Conservation (phyloP, 768 basidiomycete species). For the Harrya chromipes region DNA sequence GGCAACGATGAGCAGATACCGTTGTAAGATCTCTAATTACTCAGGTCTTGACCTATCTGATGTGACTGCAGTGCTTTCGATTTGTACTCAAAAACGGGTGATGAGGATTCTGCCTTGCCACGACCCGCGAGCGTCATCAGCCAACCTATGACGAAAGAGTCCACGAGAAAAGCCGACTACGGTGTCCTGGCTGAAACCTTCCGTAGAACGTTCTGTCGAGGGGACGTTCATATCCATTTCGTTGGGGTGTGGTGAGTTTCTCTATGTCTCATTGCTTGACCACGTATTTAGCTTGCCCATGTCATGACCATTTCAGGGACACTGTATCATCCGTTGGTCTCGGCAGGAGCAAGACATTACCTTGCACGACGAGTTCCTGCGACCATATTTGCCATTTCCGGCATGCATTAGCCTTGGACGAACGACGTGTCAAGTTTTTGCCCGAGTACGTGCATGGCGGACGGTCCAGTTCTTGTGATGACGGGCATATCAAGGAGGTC, state of each 20-base stretch:
- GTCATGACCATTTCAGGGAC: constrained; percentile 32
- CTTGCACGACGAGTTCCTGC: constrained; percentile 28
- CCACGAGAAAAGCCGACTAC: constrained; percentile 14
- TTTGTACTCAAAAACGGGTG: constrained; percentile 31
- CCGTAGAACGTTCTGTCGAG: constrained; percentile 35
- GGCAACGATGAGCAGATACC: constrained; percentile 42
- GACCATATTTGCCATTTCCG: constrained; percentile 42
- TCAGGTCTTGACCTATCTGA: not conserved
- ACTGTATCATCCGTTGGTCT: constrained; percentile 47
- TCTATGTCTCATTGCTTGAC: not conserved
- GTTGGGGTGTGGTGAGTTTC: constrained; percentile 41
- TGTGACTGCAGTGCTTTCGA: constrained; percentile 35
- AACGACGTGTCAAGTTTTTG: constrained; percentile 45
- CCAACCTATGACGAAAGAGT: constrained; percentile 3
- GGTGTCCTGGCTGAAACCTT: constrained; percentile 28
- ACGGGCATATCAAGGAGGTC: constrained; percentile 37
- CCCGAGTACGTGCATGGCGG: constrained; percentile 41
- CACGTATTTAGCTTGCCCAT: not conserved
- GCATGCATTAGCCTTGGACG: constrained; percentile 47
- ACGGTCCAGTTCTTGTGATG: constrained; percentile 5
- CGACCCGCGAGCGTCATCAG: constrained; percentile 12
- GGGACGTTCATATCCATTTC: constrained; percentile 39
- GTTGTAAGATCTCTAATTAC: constrained; percentile 25
- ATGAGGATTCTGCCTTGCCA: constrained; percentile 10
- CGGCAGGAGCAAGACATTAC: constrained; percentile 28